Evolutionary conservation across 441 rosid species (phyloP), one percentile per base, ranked within the genome.

Genomic region (Francoa sonchifolia): DNA sequence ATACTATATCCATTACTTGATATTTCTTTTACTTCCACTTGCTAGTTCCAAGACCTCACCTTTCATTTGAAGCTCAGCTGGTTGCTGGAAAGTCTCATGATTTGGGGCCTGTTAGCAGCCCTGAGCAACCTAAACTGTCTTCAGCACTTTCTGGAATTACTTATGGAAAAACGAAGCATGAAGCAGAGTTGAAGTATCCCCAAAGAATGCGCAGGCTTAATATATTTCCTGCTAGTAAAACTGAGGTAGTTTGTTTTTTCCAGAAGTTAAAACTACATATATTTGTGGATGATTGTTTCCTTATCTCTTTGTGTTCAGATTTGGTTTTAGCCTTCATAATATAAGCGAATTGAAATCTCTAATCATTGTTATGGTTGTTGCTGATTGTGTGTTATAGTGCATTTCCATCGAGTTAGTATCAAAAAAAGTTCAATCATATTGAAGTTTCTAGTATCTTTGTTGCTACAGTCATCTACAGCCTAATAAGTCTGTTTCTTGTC

Each of bases 81-180:
- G 97, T 93, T 58, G 81, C 82, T 62, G 99, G 99, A 58, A 93
- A 79, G 62, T 82, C 87, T 50, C 92, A 82, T 59, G 97, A 87
- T 39, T 55, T 87, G 48, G 71, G 69, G 32, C 75, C 87, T 17
- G 45, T 87, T 51, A 82, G 76, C 72, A 70, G 89, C 54, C 87
- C 78, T 41, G 89, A 81, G 60, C 96, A 75, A 51, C 96, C 93
- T 0, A 63, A 62, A 57, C 69, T 56, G 31, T 77, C 82, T 56
- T 52, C 77, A 28, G 65, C 69, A 33, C 53, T 53, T 52, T 73
- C 86, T 27, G 75, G 66, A 19, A 50, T 65, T 48, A 32, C 40
- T 42, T 69, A 46, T 62, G 94, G 94, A 55, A 82, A 74, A 66
- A 89, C 81, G 68, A 84, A 73, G 65, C 94, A 87, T 48, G 69